Conservation (phyloP, 2,329 filamentous ascomycete genomes). For the Talaromyces verruculosus region DNA sequence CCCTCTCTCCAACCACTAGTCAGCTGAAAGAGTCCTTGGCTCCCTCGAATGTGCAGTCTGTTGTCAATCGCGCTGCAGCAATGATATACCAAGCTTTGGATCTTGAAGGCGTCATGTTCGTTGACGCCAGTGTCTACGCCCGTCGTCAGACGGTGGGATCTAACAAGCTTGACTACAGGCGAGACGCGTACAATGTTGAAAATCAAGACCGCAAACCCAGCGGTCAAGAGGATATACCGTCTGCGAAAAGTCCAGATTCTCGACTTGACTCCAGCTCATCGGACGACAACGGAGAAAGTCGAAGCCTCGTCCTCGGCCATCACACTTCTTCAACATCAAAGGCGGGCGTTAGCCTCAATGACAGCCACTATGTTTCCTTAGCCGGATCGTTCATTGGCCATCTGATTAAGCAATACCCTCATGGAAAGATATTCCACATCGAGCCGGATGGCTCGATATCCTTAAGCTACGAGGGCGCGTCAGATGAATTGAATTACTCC, state of each 20-base stretch:
- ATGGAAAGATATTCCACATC: conserved; percentile 31
- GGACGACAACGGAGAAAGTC: background rate
- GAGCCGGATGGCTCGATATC: conserved; percentile 29
- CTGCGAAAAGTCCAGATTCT: background rate
- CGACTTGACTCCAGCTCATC: background rate
- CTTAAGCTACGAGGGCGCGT: conserved; percentile 23
- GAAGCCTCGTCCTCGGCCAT: background rate
- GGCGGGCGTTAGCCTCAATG: background rate
- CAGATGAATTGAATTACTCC: conserved; percentile 12
- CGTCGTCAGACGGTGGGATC: background rate
- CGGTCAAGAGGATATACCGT: background rate
- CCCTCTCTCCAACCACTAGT: background rate
- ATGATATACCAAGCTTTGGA: conserved; percentile 47
- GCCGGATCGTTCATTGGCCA: conserved; percentile 26
- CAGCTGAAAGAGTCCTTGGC: background rate
- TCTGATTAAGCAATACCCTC: conserved; percentile 30
- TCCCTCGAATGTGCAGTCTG: conserved; percentile 23
- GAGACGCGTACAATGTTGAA: background rate
- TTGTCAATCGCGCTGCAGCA: conserved; percentile 49
- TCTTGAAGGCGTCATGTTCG: conserved; percentile 41
- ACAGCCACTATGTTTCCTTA: conserved; percentile 23
- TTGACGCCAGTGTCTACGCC: conserved; percentile 25
- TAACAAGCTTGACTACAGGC: background rate
- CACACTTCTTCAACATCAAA: conserved; percentile 4
- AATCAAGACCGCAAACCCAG: background rate